Evolutionary conservation across 2,329 filamentous ascomycete species (phyloP).

Genomic region (Xylaria sp.): DNA sequence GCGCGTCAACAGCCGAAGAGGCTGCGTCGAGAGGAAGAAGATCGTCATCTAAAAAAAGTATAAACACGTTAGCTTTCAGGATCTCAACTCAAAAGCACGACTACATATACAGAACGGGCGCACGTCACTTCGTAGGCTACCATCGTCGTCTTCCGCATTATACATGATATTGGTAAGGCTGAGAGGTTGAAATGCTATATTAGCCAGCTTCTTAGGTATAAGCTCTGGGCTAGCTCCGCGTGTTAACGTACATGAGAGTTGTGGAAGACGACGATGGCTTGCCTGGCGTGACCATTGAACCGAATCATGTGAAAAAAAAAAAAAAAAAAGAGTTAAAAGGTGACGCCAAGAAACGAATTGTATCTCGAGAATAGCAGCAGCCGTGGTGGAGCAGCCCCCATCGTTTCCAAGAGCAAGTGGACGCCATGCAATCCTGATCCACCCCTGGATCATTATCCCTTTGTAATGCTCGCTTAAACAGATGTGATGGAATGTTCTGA

Average conservation of each 20-base stretch:
- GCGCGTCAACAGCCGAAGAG: slow-evolving; percentile 71
- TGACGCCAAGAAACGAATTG: slow-evolving; percentile 44
- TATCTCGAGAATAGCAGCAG: slow-evolving; percentile 49
- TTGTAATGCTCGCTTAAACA: slow-evolving; percentile 60
- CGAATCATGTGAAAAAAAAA: slow-evolving; percentile 43
- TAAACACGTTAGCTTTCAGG: slow-evolving; percentile 55
- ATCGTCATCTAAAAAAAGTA: slow-evolving; percentile 66
- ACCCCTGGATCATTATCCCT: slow-evolving; percentile 49
- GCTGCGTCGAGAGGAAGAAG: slow-evolving; percentile 70
- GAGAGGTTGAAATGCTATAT: slow-evolving; percentile 60
- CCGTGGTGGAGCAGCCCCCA: slow-evolving; percentile 46
- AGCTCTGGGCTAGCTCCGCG: slow-evolving; percentile 53
- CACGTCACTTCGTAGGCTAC: slow-evolving; percentile 64
- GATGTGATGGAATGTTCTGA: slow-evolving; percentile 51
- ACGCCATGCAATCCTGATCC: slow-evolving; percentile 52
- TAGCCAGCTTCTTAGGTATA: slow-evolving; percentile 54
- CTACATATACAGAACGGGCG: slow-evolving; percentile 46
- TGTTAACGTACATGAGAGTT: slow-evolving; percentile 74
- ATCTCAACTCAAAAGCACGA: slow-evolving; percentile 38
- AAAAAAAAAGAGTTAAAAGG: slow-evolving; percentile 43
- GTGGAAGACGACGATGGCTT: slow-evolving; percentile 78
- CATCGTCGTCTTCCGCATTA: slow-evolving; percentile 71
- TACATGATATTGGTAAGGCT: slow-evolving; percentile 52
- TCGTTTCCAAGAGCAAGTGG: slow-evolving; percentile 51
- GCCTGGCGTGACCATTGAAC: slow-evolving; percentile 63